phyloP scores from a whole-genome alignment of 139 green algal species.

The Bryopsis sp. region DNA sequence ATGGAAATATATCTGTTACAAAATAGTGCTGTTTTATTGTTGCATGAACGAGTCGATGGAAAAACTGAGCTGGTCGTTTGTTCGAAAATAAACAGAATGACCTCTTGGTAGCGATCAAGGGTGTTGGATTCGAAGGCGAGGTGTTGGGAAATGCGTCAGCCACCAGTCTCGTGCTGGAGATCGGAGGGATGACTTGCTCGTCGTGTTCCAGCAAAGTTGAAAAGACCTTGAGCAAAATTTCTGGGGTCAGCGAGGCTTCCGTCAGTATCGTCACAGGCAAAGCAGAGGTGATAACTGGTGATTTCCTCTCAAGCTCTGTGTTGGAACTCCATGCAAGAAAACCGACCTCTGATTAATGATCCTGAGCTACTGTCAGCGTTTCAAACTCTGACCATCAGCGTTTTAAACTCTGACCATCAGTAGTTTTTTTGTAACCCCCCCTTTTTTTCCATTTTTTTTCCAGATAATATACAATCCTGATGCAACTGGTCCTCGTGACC shows the following conservation, averaged over 20 bases:
- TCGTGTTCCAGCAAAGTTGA: conserved; percentile 38
- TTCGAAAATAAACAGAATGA: conserved; percentile 17
- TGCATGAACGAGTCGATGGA: neutral
- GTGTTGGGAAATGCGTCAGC: neutral
- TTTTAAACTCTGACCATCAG: neutral
- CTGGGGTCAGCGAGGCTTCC: conserved; percentile 41
- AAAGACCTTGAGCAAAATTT: conserved; percentile 32
- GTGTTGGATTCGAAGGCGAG: conserved; percentile 68
- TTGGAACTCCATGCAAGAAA: neutral
- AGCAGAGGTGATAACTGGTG: conserved; percentile 30
- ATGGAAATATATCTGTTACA: neutral
- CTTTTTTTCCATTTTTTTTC: conserved; percentile 1
- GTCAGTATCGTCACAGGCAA: conserved; percentile 40
- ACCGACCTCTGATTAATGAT: neutral
- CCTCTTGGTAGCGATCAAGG: conserved; percentile 53
- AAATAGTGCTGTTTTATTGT: neutral
- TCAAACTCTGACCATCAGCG: neutral
- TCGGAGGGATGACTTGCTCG: conserved; percentile 40
- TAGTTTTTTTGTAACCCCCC: neutral
- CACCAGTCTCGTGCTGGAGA: conserved; percentile 10
- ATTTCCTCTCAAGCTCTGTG: no score
- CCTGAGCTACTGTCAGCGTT: neutral
- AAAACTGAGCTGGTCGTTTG: neutral
- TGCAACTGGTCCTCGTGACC: conserved; percentile 40
- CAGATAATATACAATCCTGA: conserved; percentile 54